phyloP scores from a whole-genome alignment of 306 rosid genomes.

The Lathyrus tuberosus region DNA sequence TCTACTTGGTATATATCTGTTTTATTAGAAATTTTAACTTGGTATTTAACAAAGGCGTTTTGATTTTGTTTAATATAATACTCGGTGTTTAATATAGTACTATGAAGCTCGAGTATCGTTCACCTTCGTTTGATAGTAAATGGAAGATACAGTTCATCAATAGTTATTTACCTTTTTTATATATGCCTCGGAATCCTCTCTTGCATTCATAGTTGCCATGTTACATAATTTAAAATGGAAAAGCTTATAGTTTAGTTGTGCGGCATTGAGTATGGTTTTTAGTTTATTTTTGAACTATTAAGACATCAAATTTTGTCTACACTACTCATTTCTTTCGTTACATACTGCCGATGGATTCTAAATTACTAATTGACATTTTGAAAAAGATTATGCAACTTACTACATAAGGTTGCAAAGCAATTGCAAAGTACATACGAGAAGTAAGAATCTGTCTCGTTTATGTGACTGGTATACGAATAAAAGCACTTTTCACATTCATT shows the following conservation, averaged over 20 bases:
- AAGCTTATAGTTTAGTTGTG: no score
- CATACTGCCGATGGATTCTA: conserved; percentile 82
- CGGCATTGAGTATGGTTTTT: no score
- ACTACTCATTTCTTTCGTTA: conserved; percentile 28
- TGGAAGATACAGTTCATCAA: no score
- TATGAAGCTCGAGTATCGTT: no score
- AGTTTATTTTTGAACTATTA: neutral
- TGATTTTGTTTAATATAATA: conserved; percentile 15
- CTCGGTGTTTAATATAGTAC: no score
- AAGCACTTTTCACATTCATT: conserved; percentile 34
- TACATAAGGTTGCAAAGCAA: conserved; percentile 91
- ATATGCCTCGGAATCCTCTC: no score
- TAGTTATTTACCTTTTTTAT: no score
- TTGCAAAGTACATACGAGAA: conserved; percentile 75
- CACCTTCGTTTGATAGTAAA: no score
- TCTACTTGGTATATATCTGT: conserved; percentile 66
- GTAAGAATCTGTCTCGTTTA: conserved; percentile 45
- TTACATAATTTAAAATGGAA: no score
- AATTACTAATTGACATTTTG: conserved; percentile 76
- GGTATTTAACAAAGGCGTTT: conserved; percentile 3
- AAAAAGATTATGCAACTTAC: conserved; percentile 89
- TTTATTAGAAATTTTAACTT: conserved; percentile 20
- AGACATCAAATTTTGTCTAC: conserved; percentile 8
- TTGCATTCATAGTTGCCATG: no score
- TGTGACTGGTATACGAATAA: conserved; percentile 27